phyloP scores from a whole-genome alignment of 1,284 basidiomycete genomes.

The Puccinia hordei region DNA sequence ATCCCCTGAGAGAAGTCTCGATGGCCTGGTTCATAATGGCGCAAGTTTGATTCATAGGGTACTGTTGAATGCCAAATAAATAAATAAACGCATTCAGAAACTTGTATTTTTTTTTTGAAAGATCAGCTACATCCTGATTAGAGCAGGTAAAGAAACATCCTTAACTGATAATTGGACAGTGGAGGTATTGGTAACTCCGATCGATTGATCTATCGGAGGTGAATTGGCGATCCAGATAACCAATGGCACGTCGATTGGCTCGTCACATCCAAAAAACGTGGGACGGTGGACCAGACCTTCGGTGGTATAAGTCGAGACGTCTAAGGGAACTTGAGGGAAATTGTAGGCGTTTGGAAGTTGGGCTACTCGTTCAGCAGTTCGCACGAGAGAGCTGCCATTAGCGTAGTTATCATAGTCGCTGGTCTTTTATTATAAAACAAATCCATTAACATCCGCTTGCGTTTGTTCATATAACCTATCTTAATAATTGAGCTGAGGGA shows the following conservation, averaged over 20 bases:
- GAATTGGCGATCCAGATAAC: slow-evolving; percentile 49
- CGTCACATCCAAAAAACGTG: slow-evolving; percentile 48
- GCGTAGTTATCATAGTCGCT: slow-evolving; percentile 40
- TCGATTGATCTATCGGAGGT: slow-evolving; percentile 36
- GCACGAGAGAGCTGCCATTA: slow-evolving; percentile 45
- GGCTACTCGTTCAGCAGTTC: slow-evolving; percentile 18
- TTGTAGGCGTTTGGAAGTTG: slow-evolving; percentile 31
- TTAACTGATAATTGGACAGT: slow-evolving; percentile 45
- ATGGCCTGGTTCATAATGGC: slow-evolving; percentile 40
- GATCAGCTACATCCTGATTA: neutral
- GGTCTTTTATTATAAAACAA: neutral
- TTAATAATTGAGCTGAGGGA: neutral
- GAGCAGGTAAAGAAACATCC: neutral
- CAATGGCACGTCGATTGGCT: slow-evolving; percentile 29
- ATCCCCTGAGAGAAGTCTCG: slow-evolving; percentile 26
- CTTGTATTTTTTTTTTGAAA: neutral
- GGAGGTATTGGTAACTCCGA: slow-evolving; percentile 26
- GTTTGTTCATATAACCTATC: neutral
- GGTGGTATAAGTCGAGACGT: slow-evolving; percentile 35
- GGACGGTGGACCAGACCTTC: slow-evolving; percentile 37
- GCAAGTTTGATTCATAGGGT: slow-evolving; percentile 10
- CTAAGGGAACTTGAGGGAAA: slow-evolving; percentile 44
- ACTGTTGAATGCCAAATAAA: slow-evolving; percentile 1
- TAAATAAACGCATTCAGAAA: neutral
- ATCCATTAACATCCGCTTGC: neutral